Conservation (phyloP, 2,329 filamentous ascomycete genomes). For the Phymatotrichopsis omnivora region DNA sequence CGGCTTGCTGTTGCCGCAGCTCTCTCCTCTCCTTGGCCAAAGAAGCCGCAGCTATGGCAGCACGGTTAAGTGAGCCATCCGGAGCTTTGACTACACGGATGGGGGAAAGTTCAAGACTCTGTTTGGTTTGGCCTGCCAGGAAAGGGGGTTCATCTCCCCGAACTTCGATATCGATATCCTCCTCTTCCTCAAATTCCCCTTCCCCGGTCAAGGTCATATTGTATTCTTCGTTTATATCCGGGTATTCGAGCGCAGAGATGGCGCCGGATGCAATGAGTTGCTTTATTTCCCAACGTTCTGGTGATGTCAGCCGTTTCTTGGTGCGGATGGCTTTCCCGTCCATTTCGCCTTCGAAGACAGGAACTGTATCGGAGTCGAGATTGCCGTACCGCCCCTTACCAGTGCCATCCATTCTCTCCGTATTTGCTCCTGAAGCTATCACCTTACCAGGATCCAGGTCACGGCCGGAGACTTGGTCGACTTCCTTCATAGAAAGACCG, state of each 20-base stretch:
- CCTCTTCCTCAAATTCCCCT: constrained; percentile 80
- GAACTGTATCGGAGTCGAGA: constrained; percentile 44
- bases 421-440: constrained; percentile 83
- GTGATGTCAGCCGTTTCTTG: constrained; percentile 90
- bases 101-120: constrained; percentile 85
- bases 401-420: constrained; percentile 63
- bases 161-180: constrained; percentile 95
- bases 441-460: constrained; percentile 70
- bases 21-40: constrained; percentile 86
- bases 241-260: constrained; percentile 84
- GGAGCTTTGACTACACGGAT: constrained; percentile 96
- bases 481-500: constrained; percentile 92
- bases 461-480: constrained; percentile 77
- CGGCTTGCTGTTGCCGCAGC: constrained; percentile 74
- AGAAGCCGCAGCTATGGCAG: constrained; percentile 84
- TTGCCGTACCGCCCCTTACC: constrained; percentile 49
- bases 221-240: constrained; percentile 89
- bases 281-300: constrained; percentile 93
- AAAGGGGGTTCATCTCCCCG: constrained; percentile 95
- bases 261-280: constrained; percentile 94
- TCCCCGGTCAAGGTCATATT: constrained; percentile 78
- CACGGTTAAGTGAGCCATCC: constrained; percentile 93
- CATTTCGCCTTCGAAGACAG: constrained; percentile 53
- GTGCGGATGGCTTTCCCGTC: constrained; percentile 48
- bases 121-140: constrained; percentile 88